Evolutionary conservation across 1,284 basidiomycete species (phyloP).

Genomic region (Schizopora paradoxa): DNA sequence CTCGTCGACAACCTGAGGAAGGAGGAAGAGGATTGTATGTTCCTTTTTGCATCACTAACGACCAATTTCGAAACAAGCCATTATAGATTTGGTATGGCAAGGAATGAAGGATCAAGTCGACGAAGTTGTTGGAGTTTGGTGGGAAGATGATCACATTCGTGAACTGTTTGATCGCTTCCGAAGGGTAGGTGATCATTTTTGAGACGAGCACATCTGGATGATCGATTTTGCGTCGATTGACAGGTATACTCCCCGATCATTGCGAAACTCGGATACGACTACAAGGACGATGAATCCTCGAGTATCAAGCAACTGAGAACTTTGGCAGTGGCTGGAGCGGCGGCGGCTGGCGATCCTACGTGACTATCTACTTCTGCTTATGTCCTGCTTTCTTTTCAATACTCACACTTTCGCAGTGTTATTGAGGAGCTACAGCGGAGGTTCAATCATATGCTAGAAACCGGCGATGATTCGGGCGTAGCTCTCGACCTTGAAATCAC

Average conservation of each 20-base stretch:
- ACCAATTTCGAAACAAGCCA: no score
- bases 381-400: not conserved
- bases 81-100: slow-evolving; percentile 69
- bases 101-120: slow-evolving; percentile 54
- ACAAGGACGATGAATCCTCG: slow-evolving; percentile 60
- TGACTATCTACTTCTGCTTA: slow-evolving; percentile 29
- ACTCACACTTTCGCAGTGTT: slow-evolving; percentile 47
- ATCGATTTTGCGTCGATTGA: no score
- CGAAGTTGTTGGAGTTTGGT: slow-evolving; percentile 72
- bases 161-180: slow-evolving; percentile 62
- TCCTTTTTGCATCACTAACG: no score
- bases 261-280: slow-evolving; percentile 77
- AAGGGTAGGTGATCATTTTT: slow-evolving; percentile 53
- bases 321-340: slow-evolving; percentile 65
- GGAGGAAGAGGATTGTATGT: slow-evolving; percentile 77
- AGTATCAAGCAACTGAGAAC: slow-evolving; percentile 77
- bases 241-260: slow-evolving; percentile 77
- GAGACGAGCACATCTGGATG: no score
- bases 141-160: slow-evolving; percentile 68
- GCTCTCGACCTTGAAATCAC: slow-evolving; percentile 67
- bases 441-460: slow-evolving; percentile 70
- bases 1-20: slow-evolving; percentile 63
- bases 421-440: slow-evolving; percentile 69
- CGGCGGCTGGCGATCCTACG: slow-evolving; percentile 57
- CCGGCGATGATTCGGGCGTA: slow-evolving; percentile 74